phyloP scores from a whole-genome alignment of 1,284 basidiomycete genomes.

The Trichosporon faecale region DNA sequence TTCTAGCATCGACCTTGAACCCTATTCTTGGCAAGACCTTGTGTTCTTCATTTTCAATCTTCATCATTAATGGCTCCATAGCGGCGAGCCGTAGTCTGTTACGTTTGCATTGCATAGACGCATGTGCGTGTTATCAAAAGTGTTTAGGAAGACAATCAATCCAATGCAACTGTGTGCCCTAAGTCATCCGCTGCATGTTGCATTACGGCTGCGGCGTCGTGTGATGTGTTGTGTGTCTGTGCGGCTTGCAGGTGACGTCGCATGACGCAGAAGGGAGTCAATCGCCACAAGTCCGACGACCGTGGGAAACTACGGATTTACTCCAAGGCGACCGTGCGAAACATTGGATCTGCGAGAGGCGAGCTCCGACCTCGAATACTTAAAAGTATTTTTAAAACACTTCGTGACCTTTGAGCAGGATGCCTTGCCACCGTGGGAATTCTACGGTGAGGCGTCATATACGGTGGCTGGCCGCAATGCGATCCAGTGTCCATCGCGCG shows the following conservation, averaged over 20 bases:
- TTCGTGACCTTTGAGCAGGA: no score
- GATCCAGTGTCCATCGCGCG: no score
- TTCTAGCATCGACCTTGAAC: background rate
- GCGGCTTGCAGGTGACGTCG: background rate
- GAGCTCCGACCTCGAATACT: no score
- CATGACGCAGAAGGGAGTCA: background rate
- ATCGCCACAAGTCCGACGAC: no score
- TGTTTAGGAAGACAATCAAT: constrained; percentile 8
- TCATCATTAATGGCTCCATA: background rate
- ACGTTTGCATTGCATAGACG: constrained; percentile 7
- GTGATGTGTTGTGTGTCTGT: background rate
- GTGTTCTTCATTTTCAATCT: constrained; percentile 1
- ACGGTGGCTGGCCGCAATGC: no score
- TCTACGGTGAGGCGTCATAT: no score
- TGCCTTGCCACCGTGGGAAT: background rate
- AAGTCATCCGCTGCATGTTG: no score
- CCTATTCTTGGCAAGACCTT: constrained; percentile 5
- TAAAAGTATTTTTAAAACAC: no score
- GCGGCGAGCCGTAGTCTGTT: constrained; percentile 8
- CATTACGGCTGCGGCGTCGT: background rate
- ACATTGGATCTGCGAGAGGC: no score
- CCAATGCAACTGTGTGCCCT: constrained; percentile 8
- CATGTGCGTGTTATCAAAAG: constrained; percentile 9
- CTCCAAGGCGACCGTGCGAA: no score
- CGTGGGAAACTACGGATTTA: no score